Evolutionary conservation across 2,329 filamentous ascomycete species (phyloP).

Genomic region (Fusarium chuoi): DNA sequence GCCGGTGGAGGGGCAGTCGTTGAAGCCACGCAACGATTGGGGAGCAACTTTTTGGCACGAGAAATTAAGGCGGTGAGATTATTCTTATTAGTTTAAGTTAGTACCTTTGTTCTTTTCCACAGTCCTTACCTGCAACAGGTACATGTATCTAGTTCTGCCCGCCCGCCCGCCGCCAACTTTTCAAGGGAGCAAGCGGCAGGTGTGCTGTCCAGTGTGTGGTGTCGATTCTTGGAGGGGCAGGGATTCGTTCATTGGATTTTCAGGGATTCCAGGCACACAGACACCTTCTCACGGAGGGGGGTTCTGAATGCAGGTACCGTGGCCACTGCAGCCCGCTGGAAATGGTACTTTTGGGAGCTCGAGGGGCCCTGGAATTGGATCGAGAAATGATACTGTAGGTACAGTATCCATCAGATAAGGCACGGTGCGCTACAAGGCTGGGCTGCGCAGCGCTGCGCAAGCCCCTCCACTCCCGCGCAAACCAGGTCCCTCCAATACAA

Average conservation of each 20-base stretch:
- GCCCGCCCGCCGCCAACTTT: constrained; percentile 1
- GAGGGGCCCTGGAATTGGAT: constrained; percentile 2
- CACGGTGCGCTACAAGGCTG: constrained; percentile 34
- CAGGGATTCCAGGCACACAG: constrained; percentile 25
- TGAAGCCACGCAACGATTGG: constrained; percentile 40
- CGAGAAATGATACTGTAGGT: not conserved
- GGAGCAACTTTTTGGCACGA: constrained; percentile 17
- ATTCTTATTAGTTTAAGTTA: constrained; percentile 10
- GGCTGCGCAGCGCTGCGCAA: constrained; percentile 36
- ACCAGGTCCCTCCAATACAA: constrained; percentile 28
- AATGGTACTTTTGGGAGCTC: constrained; percentile 23
- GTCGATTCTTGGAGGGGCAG: constrained; percentile 36
- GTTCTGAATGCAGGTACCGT: constrained; percentile 34
- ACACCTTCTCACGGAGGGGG: constrained; percentile 13
- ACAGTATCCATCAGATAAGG: constrained; percentile 19
- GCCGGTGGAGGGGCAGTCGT: constrained; percentile 30
- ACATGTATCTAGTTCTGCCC: constrained; percentile 29
- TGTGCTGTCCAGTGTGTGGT: constrained; percentile 26
- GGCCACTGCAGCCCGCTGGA: constrained; percentile 17
- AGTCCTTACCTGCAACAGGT: not conserved
- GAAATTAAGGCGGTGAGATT: constrained; percentile 46
- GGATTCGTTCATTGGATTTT: constrained; percentile 15
- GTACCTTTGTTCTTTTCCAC: not conserved
- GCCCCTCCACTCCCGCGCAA: constrained; percentile 33
- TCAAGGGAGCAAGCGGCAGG: not conserved